Evolutionary conservation across 2,329 filamentous ascomycete genomes (phyloP).

Genomic region (Sporothrix pseudoabietina): DNA sequence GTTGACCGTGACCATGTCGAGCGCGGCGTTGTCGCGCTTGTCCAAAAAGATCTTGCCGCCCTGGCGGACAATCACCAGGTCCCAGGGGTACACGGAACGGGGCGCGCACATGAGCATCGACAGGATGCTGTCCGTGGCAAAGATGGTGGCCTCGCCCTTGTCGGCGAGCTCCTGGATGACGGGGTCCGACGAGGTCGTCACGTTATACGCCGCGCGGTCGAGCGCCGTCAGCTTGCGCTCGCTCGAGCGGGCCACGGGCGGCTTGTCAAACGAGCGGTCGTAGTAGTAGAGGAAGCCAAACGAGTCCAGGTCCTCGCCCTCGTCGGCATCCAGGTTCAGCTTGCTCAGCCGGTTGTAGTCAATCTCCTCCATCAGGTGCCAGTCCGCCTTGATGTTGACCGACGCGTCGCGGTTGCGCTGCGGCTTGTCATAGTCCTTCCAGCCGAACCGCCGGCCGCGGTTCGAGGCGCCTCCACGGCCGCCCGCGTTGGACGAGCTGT

Average conservation of each 20-base stretch:
- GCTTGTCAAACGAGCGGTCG: constrained; percentile 92
- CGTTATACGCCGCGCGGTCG: constrained; percentile 96
- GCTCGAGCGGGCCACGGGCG: constrained; percentile 75
- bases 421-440: constrained; percentile 99
- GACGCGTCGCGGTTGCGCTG: constrained; percentile 93
- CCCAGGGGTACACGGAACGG: constrained; percentile 97
- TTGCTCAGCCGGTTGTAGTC: constrained; percentile 95
- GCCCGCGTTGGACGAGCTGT: constrained; percentile 45
- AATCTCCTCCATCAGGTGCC: constrained; percentile 95
- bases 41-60: constrained; percentile 98
- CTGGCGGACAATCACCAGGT: constrained; percentile 89
- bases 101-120: constrained; percentile 99
- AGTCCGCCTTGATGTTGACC: constrained; percentile 94
- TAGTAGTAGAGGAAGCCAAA: constrained; percentile 99
- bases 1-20: constrained; percentile 98
- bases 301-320: constrained; percentile 90
- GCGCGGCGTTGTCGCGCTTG: constrained; percentile 91
- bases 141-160: constrained; percentile 93
- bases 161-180: constrained; percentile 96
- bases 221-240: constrained; percentile 86
- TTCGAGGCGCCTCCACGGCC: constrained; percentile 67
- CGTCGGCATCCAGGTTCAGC: constrained; percentile 91
- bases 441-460: constrained; percentile 87
- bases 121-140: constrained; percentile 93
- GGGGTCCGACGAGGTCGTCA: constrained; percentile 93